Evolutionary conservation across 106 monocot species (phyloP).

Genomic region (Ottelia alismoides): DNA sequence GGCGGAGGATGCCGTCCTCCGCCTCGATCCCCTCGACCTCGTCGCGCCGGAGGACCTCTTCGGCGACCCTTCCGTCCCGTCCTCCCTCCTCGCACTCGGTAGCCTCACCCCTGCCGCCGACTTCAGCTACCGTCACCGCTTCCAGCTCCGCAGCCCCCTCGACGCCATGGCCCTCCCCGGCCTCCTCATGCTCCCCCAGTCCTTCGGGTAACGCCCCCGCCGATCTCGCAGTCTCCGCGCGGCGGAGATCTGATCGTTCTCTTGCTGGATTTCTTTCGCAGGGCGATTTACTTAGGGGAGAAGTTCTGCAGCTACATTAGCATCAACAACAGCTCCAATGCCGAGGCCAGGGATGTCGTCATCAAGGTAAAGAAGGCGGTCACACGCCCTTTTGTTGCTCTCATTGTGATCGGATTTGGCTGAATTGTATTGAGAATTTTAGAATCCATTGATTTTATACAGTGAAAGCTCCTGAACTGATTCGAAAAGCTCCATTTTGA

Average conservation of each 20-base stretch:
- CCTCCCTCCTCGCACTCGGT: slow-evolving; percentile 7
- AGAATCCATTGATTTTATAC: no score
- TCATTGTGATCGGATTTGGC: no score
- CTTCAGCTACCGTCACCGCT: slow-evolving; percentile 64
- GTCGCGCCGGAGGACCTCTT: slow-evolving; percentile 76
- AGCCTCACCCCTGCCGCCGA: slow-evolving; percentile 19
- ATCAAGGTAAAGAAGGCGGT: slow-evolving; percentile 91
- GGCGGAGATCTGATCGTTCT: not conserved
- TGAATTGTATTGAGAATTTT: no score
- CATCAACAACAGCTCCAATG: slow-evolving; percentile 92
- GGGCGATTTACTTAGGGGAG: slow-evolving; percentile 90
- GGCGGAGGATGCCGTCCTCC: slow-evolving; percentile 59
- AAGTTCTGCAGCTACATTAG: slow-evolving; percentile 97
- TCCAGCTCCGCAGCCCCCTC: slow-evolving; percentile 53
- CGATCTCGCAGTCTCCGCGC: not conserved
- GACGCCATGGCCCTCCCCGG: slow-evolving; percentile 80
- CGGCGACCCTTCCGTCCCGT: slow-evolving; percentile 23
- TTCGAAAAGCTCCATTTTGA: no score
- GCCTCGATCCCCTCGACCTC: slow-evolving; percentile 61
- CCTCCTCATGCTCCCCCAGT: slow-evolving; percentile 80
- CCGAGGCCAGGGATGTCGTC: slow-evolving; percentile 73
- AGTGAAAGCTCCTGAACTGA: no score
- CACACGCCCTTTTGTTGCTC: no score
- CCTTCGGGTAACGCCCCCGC: slow-evolving; percentile 54
- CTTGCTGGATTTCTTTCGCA: slow-evolving; percentile 8